A percentile compares a stretch with the other conserved stretches of the same genome.
Evolutionary conservation across 2,329 filamentous ascomycete genomes (phyloP).

Genomic region (Pezicula radicicola): DNA sequence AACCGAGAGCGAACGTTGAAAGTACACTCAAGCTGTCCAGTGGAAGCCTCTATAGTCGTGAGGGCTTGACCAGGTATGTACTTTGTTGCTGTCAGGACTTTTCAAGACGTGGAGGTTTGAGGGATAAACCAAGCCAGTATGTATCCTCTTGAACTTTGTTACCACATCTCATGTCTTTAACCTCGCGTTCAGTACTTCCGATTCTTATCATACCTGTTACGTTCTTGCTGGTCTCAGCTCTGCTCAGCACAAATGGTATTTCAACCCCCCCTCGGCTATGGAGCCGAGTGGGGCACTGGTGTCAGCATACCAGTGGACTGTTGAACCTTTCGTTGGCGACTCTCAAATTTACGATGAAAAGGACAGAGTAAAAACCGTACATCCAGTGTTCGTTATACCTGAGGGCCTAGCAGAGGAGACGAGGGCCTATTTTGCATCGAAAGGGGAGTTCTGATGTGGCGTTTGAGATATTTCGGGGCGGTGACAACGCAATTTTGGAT

Average conservation of each 20-base stretch:
- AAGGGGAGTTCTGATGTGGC: slow-evolving; percentile 19
- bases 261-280: slow-evolving; percentile 34
- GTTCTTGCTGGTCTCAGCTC: slow-evolving; percentile 82
- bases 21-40: slow-evolving; percentile 12
- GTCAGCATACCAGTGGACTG: slow-evolving; percentile 35
- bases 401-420: slow-evolving; percentile 42
- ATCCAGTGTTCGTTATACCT: slow-evolving; percentile 85
- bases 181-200: slow-evolving; percentile 55
- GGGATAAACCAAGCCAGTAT: slow-evolving; percentile 91
- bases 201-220: slow-evolving; percentile 93
- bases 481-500: background rate
- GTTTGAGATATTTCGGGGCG: background rate
- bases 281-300: slow-evolving; percentile 24
- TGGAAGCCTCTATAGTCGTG: slow-evolving; percentile 69
- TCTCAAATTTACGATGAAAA: slow-evolving; percentile 65
- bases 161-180: slow-evolving; percentile 14
- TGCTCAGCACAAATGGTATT: slow-evolving; percentile 67
- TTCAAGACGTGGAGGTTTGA: slow-evolving; percentile 69
- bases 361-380: slow-evolving; percentile 67
- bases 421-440: slow-evolving; percentile 24
- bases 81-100: slow-evolving; percentile 81
- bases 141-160: slow-evolving; percentile 30
- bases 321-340: slow-evolving; percentile 42
- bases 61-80: slow-evolving; percentile 86
- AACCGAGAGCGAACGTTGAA: background rate